These are phyloP conservation scores for Suillus lakei DNA, from an alignment of 768 basidiomycete species.

Conservation along the genomic window DNA sequence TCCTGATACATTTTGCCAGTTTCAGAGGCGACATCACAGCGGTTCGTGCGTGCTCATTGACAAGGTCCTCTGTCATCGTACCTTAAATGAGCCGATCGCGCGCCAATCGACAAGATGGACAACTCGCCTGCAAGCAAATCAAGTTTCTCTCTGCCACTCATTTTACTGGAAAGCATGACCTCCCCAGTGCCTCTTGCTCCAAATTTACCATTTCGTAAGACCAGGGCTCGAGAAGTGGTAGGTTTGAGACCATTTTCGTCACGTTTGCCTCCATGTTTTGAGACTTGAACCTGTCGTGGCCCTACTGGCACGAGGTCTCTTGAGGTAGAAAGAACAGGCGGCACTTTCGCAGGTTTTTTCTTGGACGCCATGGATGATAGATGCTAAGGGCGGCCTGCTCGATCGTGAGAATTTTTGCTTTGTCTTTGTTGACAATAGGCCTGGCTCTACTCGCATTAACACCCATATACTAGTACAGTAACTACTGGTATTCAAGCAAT, in stretches of 20 bases:
- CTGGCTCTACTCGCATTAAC: background rate
- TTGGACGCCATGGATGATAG: constrained; percentile 27
- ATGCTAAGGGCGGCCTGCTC: background rate
- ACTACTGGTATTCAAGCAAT: background rate
- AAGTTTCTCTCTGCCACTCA: constrained; percentile 80
- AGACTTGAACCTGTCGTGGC: constrained; percentile 51
- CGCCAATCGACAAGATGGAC: background rate
- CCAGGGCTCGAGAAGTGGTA: constrained; percentile 72
- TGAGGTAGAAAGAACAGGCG: constrained; percentile 23
- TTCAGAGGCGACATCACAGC: constrained; percentile 70
- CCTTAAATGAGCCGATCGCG: constrained; percentile 11
- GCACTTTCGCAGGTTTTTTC: constrained; percentile 28
- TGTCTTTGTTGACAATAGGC: background rate
- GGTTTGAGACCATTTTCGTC: constrained; percentile 58
- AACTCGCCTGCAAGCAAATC: constrained; percentile 74
- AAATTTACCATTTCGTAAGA: constrained; percentile 77
- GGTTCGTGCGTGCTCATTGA: constrained; percentile 52
- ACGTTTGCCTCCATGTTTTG: constrained; percentile 42
- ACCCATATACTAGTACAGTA: background rate
- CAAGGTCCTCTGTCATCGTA: constrained; percentile 62
- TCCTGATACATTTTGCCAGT: constrained; percentile 63
- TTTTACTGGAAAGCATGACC: constrained; percentile 56
- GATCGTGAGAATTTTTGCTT: background rate
- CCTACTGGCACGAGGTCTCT: constrained; percentile 59
- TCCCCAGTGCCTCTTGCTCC: constrained; percentile 76